Conservation (phyloP, 202 grass and related monocot species). For the Panicum hallii region DNA sequence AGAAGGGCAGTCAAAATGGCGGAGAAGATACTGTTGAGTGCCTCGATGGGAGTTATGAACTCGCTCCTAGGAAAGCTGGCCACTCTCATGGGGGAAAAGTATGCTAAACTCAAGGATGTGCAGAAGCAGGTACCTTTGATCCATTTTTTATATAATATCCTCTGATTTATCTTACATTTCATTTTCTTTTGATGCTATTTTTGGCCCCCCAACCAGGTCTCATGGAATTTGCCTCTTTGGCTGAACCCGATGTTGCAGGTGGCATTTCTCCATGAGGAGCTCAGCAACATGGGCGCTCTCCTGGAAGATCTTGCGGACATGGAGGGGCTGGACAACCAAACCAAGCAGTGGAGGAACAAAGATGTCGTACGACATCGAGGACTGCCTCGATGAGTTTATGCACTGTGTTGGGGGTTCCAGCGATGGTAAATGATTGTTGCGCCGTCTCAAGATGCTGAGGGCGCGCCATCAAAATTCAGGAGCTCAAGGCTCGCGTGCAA, state of each 20-base stretch:
- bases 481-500: constrained; percentile 11
- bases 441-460: neutral
- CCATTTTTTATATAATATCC: neutral
- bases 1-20: neutral
- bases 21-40: neutral
- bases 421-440: neutral
- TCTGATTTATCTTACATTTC: neutral
- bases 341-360: neutral
- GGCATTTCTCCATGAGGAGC: neutral
- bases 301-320: neutral
- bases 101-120: constrained; percentile 4
- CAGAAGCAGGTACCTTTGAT: neutral
- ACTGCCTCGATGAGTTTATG: neutral
- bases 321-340: neutral
- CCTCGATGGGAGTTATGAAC: neutral
- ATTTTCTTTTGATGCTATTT: neutral
- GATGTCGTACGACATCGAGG: neutral
- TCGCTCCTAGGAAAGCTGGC: constrained; percentile 12
- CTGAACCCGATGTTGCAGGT: neutral
- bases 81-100: neutral
- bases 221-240: neutral
- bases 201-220: neutral
- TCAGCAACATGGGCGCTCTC: neutral
- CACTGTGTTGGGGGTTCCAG: neutral
- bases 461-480: neutral